Evolutionary conservation across 1,284 basidiomycete genomes (phyloP), one percentile per base, ranked within the genome.

Genomic region (Paramarasmius palmivorus): DNA sequence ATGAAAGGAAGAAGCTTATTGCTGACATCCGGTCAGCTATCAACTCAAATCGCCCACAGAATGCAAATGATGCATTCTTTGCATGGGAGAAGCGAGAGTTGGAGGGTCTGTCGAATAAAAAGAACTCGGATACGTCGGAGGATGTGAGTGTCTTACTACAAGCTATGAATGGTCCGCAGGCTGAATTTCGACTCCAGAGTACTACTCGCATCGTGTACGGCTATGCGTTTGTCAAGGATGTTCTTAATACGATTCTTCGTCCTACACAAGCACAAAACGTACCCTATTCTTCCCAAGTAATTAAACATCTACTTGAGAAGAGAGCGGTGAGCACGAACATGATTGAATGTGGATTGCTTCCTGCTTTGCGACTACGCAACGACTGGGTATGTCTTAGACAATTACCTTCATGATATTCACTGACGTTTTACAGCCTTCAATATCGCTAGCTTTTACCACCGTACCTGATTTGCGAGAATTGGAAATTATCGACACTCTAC

Each of bases 401-500:
- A 10, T 29, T 1, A 8, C 17, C 29, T 32, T 12, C 49, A 38
- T 37, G 38, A 22, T 32, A 29, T n/a, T n/a, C 17, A 26, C 23
- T 52, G 29, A 54, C 42, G 9, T 25, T 25, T 44, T 2, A 9
- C 53, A 90, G 88, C 72, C 74, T 64, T 79, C 81, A 2, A 72
- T 87, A 37, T 62, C 76, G 47, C 61, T 81, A 10, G 77, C 86
- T 17, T 65, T 90, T 46, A 66, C 69, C 2, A 70, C 63, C 1
- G 82, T 90, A 15, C 61, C 73, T 7, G 88, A 91, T 63, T 62
- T 91, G 44, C 72, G 83, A 1, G 87, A 91, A 64, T 61, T 69
- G 14, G 83, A 88, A 53, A 64, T 90, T 22, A 71, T 88, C 23
- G 71, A 76, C 19, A 68, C 77, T 5, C 71, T 89, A 4, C 72